phyloP scores from a whole-genome alignment of 192 early-diverging fungal genomes.

The Oehlia diaphana region DNA sequence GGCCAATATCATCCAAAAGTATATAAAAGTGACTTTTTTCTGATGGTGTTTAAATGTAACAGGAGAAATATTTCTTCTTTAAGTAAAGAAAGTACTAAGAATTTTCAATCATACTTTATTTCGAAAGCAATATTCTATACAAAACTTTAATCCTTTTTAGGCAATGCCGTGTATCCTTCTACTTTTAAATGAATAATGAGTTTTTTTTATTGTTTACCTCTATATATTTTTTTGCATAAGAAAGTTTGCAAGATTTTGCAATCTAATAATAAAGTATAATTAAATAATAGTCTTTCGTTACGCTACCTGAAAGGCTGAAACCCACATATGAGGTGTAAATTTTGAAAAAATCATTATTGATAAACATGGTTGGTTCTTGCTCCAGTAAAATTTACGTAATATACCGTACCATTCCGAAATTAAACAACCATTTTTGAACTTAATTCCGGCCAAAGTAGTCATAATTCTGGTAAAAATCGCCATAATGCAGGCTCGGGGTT shows the following conservation, averaged over 20 bases:
- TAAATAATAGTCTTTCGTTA: too few species aligned
- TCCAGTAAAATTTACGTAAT: too few species aligned
- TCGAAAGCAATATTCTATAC: neutral
- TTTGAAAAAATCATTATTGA: too few species aligned
- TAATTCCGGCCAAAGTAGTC: too few species aligned
- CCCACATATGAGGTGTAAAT: too few species aligned
- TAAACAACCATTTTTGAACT: too few species aligned
- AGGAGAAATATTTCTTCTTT: neutral
- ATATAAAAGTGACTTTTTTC: slow-evolving; percentile 81
- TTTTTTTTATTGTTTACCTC: slow-evolving; percentile 55
- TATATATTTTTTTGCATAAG: slow-evolving; percentile 85
- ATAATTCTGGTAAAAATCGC: too few species aligned
- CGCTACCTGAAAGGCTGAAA: too few species aligned
- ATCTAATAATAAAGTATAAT: slow-evolving; percentile 41
- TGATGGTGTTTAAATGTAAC: slow-evolving; percentile 52
- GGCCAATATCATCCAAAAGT: slow-evolving; percentile 73
- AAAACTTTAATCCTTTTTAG: slow-evolving; percentile 86
- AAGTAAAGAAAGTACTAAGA: neutral
- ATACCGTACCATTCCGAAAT: too few species aligned
- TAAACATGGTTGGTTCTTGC: too few species aligned
- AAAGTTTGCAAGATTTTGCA: slow-evolving; percentile 90
- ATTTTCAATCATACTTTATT: neutral
- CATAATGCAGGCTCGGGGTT: too few species aligned
- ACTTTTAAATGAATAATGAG: neutral
- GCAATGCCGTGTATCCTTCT: slow-evolving; percentile 95